Base-by-base conservation (phyloP, 805 yeast genomes). In the Blastobotrys chiropterorum region DNA sequence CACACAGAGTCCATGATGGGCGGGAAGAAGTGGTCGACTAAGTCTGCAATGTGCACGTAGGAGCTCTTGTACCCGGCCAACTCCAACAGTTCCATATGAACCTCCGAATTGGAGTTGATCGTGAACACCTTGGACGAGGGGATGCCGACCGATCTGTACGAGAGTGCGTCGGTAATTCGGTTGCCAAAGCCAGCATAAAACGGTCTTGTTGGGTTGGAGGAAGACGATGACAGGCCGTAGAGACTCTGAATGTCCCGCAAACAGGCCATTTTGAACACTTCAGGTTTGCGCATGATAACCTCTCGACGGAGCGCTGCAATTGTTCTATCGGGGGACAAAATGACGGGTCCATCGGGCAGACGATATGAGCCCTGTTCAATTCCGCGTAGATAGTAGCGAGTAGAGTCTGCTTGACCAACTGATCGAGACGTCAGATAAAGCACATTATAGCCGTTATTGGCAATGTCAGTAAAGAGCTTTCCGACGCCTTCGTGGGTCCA, bases 401-500 rank as follows among this genome's bases (percentile, higher is more conserved):
- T 94, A 1, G 86, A 76, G 63, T 94, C 98, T 0, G 98, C 96
- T 62, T 87, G 92, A 0, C 99, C 99, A 0, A 89, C 97, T 11
- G 96, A 84, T 57, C 99, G 78, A 0, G 99, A 96, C 0, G 99
- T 94, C 59, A 94, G 73, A 67, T 94, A 94, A 80, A 94, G 78
- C 49, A 94, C 84, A 63, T 94, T 90, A 73, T 92, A 94, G 0
- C 99, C 98, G 64, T 94, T 94, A 53, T 77, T 71, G 44, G 77
- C 64, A 56, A 94, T 94, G 66, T 94, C 99, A n/a, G 81, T 81
- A 65, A 90, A 94, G 52, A 94, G 71, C 62, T 83, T 83, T 2
- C 97, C 96, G 41, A 94, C 99, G 31, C 99, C 99, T 1, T 82
- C 80, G 66, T 94, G 99, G 0, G 99, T 94, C 99, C 99, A 94